Evolutionary conservation across 345 rosid species (phyloP), one percentile per base, ranked within the genome.

Genomic region (Erucastrum elatum): DNA sequence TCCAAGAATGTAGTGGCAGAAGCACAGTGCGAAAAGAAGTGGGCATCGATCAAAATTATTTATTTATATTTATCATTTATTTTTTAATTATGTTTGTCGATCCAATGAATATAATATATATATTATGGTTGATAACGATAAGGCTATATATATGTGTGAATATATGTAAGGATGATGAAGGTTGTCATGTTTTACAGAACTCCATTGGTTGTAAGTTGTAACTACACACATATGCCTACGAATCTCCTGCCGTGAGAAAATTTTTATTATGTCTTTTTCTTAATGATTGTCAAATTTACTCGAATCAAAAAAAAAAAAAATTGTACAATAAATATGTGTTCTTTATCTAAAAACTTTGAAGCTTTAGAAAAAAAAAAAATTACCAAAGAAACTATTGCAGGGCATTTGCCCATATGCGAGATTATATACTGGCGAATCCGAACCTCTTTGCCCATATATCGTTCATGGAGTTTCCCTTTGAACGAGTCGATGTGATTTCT

Each of bases 1-100:
- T 79, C 78, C 75, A 80, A 74, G 79, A 74, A 80, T 80, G 75
- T 74, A 80, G 66, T 80, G 82, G 79, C 66, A 68, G 74, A 62
- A 74, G 66, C 64, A 74, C 71, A 74, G 75, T 79, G 82, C 75
- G 78, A 79, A 79, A 73, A 61, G 77, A 79, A 74, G 70, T 74
- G 78, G 77, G 41, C 65, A 74, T 74, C 51, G 75, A 74, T 73
- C 46, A 61, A 53, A n/a, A 69, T 8, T 70, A 46, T 16, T 67
- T 33, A 8, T 72, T 51, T 51, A n/a, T 51, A n/a, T 51, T 51
- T 53, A 53, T 53, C 7, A 53, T 16, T 72, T 60, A 12, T 73
- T 67, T 66, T n/a, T 61, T 37, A 27, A 60, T 72, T 72, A 67
- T 21, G 68, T 46, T 79, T 73, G 29, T 67, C 74, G 82, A 79